Conservation (phyloP, 345 rosid species). For the Moricandia arvensis region DNA sequence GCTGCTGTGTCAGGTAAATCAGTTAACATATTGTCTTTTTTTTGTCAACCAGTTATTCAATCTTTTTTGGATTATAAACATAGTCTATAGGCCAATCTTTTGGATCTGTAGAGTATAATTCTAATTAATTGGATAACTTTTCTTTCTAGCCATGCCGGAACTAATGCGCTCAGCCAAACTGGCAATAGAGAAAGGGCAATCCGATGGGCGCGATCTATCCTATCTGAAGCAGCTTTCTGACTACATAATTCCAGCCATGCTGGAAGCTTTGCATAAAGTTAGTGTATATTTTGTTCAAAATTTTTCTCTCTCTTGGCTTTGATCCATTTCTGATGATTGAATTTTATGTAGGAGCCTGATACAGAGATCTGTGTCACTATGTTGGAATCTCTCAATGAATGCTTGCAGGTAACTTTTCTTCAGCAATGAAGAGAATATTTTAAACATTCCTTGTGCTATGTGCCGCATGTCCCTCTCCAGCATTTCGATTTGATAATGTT, state of each 20-base stretch:
- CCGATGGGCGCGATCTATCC: conserved; percentile 84
- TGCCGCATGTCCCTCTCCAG: not conserved
- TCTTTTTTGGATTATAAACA: too few species aligned
- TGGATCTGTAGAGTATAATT: not conserved
- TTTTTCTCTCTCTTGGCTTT: not conserved
- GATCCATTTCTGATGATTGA: not conserved
- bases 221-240: conserved; percentile 92
- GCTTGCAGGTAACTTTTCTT: conserved; percentile 65
- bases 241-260: conserved; percentile 89
- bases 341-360: conserved; percentile 86
- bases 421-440: not conserved
- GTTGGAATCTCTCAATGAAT: conserved; percentile 95
- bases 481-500: not conserved
- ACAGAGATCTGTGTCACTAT: conserved; percentile 91
- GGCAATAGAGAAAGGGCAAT: conserved; percentile 83
- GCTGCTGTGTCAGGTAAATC: conserved; percentile 97
- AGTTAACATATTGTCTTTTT: not conserved
- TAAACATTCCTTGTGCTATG: not conserved
- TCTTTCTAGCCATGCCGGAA: conserved; percentile 87
- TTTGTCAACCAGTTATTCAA: too few species aligned
- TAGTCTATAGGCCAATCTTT: too few species aligned
- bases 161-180: conserved; percentile 87
- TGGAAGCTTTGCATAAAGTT: conserved; percentile 96
- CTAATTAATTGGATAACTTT: conserved; percentile 1
- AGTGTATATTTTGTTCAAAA: conserved; percentile 18